Conservation (phyloP, 1,284 basidiomycete species). For the Thelephora terrestris region DNA sequence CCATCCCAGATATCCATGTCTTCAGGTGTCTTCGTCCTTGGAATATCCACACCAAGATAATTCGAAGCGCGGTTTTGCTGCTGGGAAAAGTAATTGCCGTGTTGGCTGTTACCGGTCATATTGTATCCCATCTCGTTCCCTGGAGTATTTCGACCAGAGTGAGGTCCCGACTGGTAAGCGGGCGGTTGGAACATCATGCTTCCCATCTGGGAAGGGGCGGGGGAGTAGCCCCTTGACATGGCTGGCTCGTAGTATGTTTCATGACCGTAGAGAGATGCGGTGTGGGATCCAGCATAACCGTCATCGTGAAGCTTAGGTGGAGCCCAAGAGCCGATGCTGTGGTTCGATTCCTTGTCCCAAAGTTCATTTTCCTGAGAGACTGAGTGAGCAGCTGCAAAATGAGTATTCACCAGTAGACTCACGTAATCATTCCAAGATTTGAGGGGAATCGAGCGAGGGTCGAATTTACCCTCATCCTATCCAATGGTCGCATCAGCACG, state of each 20-base stretch:
- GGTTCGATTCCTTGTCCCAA: constrained; percentile 94
- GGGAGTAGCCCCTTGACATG: constrained; percentile 47
- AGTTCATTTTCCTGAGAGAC: constrained; percentile 78
- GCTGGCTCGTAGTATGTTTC: constrained; percentile 71
- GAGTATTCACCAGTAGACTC: constrained; percentile 15
- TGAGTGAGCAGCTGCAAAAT: constrained; percentile 4
- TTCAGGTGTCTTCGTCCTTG: constrained; percentile 41
- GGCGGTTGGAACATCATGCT: constrained; percentile 31
- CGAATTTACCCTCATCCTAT: constrained; percentile 95
- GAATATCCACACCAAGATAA: constrained; percentile 64
- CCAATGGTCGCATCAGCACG: not conserved
- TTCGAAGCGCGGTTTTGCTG: constrained; percentile 62
- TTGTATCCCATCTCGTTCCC: constrained; percentile 18
- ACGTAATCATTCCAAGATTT: constrained; percentile 97
- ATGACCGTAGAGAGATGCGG: constrained; percentile 70
- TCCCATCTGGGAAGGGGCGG: constrained; percentile 54
- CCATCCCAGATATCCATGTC: constrained; percentile 33
- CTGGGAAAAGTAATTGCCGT: constrained; percentile 7
- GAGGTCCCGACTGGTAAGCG: constrained; percentile 48
- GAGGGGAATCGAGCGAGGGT: constrained; percentile 83
- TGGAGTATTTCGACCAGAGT: constrained; percentile 72
- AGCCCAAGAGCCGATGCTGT: constrained; percentile 80
- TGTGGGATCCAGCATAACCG: constrained; percentile 63
- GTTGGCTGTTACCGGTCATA: not conserved
- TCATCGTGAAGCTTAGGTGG: constrained; percentile 62